Conservation (phyloP, 2,329 filamentous ascomycete genomes). For the Alternaria rosae region DNA sequence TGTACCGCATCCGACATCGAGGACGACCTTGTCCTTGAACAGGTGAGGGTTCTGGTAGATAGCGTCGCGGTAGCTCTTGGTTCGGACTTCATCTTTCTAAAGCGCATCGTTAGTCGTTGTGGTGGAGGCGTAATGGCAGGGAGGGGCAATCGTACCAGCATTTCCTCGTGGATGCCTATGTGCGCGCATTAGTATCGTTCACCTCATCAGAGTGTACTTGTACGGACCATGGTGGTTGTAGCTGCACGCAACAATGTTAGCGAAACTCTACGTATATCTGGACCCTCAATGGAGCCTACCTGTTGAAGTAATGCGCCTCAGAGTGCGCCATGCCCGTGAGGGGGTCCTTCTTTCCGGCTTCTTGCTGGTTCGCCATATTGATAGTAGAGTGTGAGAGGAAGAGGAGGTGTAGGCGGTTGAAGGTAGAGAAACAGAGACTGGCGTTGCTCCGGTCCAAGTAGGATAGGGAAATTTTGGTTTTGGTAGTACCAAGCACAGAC, state of each 20-base stretch:
- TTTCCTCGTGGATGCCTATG: constrained; percentile 93
- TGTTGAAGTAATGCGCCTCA: constrained; percentile 99
- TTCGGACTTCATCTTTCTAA: constrained; percentile 98
- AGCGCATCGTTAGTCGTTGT: constrained; percentile 17
- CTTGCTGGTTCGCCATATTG: constrained; percentile 38
- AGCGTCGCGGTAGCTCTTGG: constrained; percentile 93
- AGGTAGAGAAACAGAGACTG: constrained; percentile 15
- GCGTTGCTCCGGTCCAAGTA: constrained; percentile 22
- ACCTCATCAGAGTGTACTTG: constrained; percentile 38
- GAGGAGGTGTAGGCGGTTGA: constrained; percentile 5
- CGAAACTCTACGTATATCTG: constrained; percentile 22
- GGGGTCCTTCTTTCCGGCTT: constrained; percentile 40
- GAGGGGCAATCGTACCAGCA: constrained; percentile 75
- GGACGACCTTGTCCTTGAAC: constrained; percentile 90
- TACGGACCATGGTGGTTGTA: constrained; percentile 95
- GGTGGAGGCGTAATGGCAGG: not conserved
- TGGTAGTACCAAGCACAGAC: constrained; percentile 29
- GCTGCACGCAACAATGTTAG: constrained; percentile 61
- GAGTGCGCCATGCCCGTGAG: constrained; percentile 83
- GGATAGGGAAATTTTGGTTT: constrained; percentile 41
- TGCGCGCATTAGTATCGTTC: constrained; percentile 50
- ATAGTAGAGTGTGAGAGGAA: not conserved
- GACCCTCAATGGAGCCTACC: constrained; percentile 62
- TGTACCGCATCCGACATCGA: constrained; percentile 97
- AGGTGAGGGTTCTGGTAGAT: constrained; percentile 97